phyloP scores from a whole-genome alignment of 2,329 filamentous ascomycete species.

The Nemania bipapillata region DNA sequence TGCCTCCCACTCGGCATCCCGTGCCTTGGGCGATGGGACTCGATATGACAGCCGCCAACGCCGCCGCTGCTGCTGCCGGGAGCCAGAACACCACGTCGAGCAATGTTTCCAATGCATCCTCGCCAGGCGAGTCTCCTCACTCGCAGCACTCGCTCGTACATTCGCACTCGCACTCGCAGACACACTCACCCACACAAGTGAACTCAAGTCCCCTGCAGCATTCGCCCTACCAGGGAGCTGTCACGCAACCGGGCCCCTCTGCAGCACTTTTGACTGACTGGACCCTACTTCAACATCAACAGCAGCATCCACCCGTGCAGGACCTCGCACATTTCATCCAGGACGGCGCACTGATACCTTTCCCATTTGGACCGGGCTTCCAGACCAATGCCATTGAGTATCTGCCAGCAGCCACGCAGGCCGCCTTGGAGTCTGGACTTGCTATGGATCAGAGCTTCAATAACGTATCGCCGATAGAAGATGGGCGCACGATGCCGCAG shows the following conservation, averaged over 20 bases:
- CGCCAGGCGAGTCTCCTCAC: conserved; percentile 63
- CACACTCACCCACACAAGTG: conserved; percentile 61
- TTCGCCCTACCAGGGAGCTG: conserved; percentile 63
- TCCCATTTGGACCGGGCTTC: conserved; percentile 63
- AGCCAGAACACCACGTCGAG: conserved; percentile 56
- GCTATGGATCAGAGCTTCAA: conserved; percentile 72
- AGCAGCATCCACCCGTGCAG: conserved; percentile 58
- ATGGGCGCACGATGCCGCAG: conserved; percentile 65
- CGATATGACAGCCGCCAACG: conserved; percentile 57
- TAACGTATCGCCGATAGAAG: conserved; percentile 67
- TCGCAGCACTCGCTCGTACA: conserved; percentile 55
- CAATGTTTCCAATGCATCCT: conserved; percentile 56
- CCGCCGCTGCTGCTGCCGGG: conserved; percentile 50
- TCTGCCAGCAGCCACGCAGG: conserved; percentile 70
- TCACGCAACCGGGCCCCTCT: conserved; percentile 60
- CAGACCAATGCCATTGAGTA: conserved; percentile 70
- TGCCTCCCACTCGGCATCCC: conserved; percentile 56
- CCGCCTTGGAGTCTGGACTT: conserved; percentile 69
- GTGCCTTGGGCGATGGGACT: conserved; percentile 64
- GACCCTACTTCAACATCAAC: conserved; percentile 68
- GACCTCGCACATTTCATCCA: conserved; percentile 67
- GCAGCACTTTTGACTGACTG: conserved; percentile 67
- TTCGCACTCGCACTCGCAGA: conserved; percentile 55
- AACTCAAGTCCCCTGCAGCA: conserved; percentile 65
- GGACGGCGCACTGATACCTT: conserved; percentile 65